These are phyloP conservation scores for Salix arbutifolia DNA, from an alignment of 345 rosid genomes.

Conservation along the genomic window DNA sequence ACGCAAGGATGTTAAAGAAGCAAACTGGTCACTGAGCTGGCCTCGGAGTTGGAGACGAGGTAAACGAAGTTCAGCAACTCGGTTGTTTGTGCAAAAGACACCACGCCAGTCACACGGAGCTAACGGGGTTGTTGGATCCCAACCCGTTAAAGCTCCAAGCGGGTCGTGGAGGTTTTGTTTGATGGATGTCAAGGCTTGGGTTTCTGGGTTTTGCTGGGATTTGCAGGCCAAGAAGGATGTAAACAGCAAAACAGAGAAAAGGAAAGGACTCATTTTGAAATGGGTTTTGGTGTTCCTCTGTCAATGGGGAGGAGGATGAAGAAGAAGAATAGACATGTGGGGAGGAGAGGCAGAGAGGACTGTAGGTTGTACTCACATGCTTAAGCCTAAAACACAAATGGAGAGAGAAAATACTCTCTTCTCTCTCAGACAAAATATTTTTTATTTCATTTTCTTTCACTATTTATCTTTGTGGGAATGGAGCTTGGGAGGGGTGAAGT, in stretches of 20 bases:
- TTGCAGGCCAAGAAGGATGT: slow-evolving; percentile 18
- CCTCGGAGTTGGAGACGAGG: slow-evolving; percentile 80
- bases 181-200: slow-evolving; percentile 64
- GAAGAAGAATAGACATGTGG: background rate
- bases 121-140: slow-evolving; percentile 66
- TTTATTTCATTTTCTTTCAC: background rate
- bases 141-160: slow-evolving; percentile 56
- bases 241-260: slow-evolving; percentile 8
- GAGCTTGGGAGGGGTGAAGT: background rate
- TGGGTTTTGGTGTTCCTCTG: too few species aligned
- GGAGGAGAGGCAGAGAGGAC: too few species aligned
- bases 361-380: background rate
- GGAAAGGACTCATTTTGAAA: background rate
- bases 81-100: slow-evolving; percentile 44
- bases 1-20: slow-evolving; percentile 46
- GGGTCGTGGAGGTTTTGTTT: slow-evolving; percentile 72
- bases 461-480: too few species aligned
- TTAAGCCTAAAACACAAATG: background rate
- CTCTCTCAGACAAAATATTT: background rate
- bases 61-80: slow-evolving; percentile 70
- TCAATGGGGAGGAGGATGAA: background rate
- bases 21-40: slow-evolving; percentile 50
- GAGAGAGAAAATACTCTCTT: background rate
- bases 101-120: slow-evolving; percentile 99
- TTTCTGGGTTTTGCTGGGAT: slow-evolving; percentile 38